Percentiles rank a stretch among this genome's conserved stretches.
Evolutionary conservation across 2,329 filamentous ascomycete genomes (phyloP).

Genomic region (Monilinia fructicola): DNA sequence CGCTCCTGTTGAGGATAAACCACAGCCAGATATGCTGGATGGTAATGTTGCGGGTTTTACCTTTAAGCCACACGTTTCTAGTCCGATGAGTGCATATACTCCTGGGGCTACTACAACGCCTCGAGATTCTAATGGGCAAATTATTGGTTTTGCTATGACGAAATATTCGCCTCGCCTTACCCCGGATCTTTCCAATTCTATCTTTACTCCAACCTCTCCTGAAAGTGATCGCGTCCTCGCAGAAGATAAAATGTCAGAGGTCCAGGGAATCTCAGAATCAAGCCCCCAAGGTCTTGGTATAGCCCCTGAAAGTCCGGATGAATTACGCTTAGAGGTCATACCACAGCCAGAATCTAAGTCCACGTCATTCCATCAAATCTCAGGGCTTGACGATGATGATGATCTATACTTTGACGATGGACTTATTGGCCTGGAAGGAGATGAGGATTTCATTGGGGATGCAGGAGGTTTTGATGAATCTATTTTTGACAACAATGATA

Average conservation of each 20-base stretch:
- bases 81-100: conserved; percentile 52
- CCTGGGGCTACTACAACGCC: conserved; percentile 53
- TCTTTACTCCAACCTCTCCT: conserved; percentile 29
- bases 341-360: conserved; percentile 8
- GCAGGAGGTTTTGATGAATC: conserved; percentile 67
- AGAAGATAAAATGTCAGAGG: conserved; percentile 8
- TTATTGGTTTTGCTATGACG: conserved; percentile 55
- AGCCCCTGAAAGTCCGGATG: conserved; percentile 22
- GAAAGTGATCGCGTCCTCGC: conserved; percentile 16
- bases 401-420: conserved; percentile 66
- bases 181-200: conserved; percentile 10
- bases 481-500: conserved; percentile 68
- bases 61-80: conserved; percentile 48
- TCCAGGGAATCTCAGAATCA: neutral
- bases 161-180: conserved; percentile 36
- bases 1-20: conserved; percentile 21
- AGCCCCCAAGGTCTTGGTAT: conserved; percentile 32
- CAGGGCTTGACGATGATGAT: conserved; percentile 38
- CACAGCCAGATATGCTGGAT: conserved; percentile 20
- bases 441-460: conserved; percentile 47
- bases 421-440: conserved; percentile 56
- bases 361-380: conserved; percentile 26
- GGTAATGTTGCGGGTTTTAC: conserved; percentile 35
- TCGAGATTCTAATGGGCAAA: conserved; percentile 53
- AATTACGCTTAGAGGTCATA: conserved; percentile 13